Base-by-base conservation (phyloP, 371 early-diverging fungal species). In the Circinella umbellata region DNA sequence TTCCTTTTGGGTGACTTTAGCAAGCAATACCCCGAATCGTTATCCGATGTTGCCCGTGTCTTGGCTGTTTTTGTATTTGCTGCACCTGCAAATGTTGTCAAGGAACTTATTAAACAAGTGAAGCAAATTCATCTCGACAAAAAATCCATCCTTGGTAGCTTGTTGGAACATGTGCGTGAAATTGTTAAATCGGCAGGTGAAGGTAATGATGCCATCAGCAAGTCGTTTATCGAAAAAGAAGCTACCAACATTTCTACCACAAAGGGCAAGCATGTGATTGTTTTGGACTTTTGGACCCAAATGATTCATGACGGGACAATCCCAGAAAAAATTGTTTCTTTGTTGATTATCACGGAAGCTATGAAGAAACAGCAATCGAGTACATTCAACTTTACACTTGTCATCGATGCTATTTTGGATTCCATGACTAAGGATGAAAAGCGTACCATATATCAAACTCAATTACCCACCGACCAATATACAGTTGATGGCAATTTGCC, bases 1-100 rank as follows among this genome's bases (percentile, higher is more conserved):
- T 83, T 83, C 65, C 69, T 83, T 17, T 64, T 80, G 53, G 63
- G 64, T 38, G 66, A 75, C 37, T 77, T 79, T 48, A 69, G 70
- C 42, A 68, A 67, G 27, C 70, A 69, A 15, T 68, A 77, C 42
- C 77, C 80, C 9, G 61, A 69, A 11, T 63, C 69, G 55, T 70
- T 68, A n/a, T 10, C 14, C 4, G 46, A 69, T 48, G 76, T 79
- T 4, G 77, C 78, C 37, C 75, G 79, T 20, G 65, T 80, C 3
- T 53, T 80, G 47, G 68, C 76, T 13, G 64, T 74, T 14, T 83
- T 79, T 61, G 64, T 75, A n/a, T 77, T 80, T 57, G 61, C 49
- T 49, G 71, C 76, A 38, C 70, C 77, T 14, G 55, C 61, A 34
- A 69, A 74, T 38, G 64, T 72, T 10, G 68, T 79, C 36, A 61